Evolutionary conservation across 441 rosid species (phyloP), one percentile per base, ranked within the genome.

Genomic region (Mallotus repandus): DNA sequence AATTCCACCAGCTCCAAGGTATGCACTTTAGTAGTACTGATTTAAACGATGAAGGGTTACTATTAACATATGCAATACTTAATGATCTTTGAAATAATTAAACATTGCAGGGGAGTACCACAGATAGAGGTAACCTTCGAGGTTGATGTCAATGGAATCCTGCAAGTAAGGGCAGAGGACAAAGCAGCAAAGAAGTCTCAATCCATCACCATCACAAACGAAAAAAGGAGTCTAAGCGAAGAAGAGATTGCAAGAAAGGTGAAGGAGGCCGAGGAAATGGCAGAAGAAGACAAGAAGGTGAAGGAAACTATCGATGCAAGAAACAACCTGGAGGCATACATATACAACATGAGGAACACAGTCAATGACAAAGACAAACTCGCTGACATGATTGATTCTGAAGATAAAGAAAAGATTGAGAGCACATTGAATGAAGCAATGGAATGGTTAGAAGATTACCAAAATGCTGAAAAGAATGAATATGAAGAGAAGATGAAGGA

Each of bases 61-160:
- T 4, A 8, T 48, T 50, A 50, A 50, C 84, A 74, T 70, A 32
- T 25, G 9, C 4, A 41, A 29, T 14, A 8, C 2, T n/a, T 12
- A 54, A 63, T 25, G 29, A 25, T 25, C 29, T 25, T 25, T 25
- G 29, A 25, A 25, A 25, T 25, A 25, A 25, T 19, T 57, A n/a
- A 14, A 14, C n/a, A 13, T 41, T 77, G 49, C 85, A 89, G 91
- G 81, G 94, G 91, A 43, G 84, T 84, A 50, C 84, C 89, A 1
- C 91, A 89, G 57, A 82, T 89, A 16, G 87, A 82, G 76, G 89
- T 86, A 19, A 87, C 89, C 12, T 87, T 87, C 8, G 91, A 87
- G 77, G 82, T 87, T 0, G 94, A 86, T 19, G 83, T 80, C 45
- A 84, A 87, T 35, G 88, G 90, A 15, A 89, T 89, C 59, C 54